A percentile compares a stretch with the other conserved stretches of the same genome.
Conservation (phyloP, 441 rosid genomes). For the Lepidium campestre region DNA sequence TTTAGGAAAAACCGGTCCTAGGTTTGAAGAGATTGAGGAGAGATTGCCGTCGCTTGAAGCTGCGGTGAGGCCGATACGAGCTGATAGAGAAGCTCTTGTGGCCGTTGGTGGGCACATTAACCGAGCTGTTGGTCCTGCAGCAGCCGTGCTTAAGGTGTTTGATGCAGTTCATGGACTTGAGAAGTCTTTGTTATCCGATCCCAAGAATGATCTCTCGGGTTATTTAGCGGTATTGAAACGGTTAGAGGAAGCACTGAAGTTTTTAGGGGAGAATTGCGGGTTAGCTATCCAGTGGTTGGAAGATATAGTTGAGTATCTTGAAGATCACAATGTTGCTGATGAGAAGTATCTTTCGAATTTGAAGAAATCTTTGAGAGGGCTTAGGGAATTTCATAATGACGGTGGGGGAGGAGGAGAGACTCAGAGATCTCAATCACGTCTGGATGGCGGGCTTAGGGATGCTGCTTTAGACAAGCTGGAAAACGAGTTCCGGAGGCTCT, state of each 20-base stretch:
- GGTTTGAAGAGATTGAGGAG: conserved; percentile 72
- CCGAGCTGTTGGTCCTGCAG: conserved; percentile 98
- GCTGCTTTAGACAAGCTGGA: conserved; percentile 84
- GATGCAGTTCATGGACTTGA: conserved; percentile 97
- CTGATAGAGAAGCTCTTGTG: conserved; percentile 74
- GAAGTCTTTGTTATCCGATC: conserved; percentile 80
- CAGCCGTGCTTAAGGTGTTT: conserved; percentile 96
- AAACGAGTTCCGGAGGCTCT: conserved; percentile 62
- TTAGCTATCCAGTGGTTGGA: conserved; percentile 97
- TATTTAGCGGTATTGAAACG: conserved; percentile 80
- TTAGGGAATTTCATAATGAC: conserved; percentile 52
- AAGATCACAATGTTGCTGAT: conserved; percentile 81
- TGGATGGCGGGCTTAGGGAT: conserved; percentile 81
- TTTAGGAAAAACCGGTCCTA: conserved; percentile 62
- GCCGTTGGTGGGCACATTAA: conserved; percentile 89
- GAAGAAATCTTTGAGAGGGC: conserved; percentile 60
- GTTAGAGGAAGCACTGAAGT: conserved; percentile 85
- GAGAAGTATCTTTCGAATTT: conserved; percentile 55
- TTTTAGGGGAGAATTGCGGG: conserved; percentile 87
- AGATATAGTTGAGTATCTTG: conserved; percentile 94
- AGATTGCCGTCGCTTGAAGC: conserved; percentile 75
- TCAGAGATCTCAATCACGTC: conserved; percentile 30
- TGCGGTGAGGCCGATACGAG: conserved; percentile 84
- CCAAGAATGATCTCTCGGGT: conserved; percentile 71
- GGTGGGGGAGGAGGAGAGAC: conserved; percentile 16